Percentiles rank a stretch among this genome's conserved stretches.
Conservation (phyloP, 2,329 filamentous ascomycete species). For the Aspergillus sp. region DNA sequence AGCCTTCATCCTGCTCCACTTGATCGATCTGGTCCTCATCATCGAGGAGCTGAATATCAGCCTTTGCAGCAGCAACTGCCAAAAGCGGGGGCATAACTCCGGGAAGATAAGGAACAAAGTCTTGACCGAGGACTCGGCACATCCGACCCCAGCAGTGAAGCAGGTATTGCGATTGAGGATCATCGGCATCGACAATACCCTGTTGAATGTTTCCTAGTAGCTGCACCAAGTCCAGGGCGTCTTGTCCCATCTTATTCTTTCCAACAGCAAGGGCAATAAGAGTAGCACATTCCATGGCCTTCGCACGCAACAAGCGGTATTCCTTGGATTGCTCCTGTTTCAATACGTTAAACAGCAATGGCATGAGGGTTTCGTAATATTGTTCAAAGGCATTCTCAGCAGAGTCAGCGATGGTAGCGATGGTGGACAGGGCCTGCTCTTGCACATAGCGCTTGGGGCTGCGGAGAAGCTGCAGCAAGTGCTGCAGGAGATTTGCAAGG, state of each 20-base stretch:
- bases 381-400: constrained; percentile 92
- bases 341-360: constrained; percentile 84
- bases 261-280: constrained; percentile 91
- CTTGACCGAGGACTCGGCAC: constrained; percentile 87
- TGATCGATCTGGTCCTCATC: constrained; percentile 92
- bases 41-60: constrained; percentile 93
- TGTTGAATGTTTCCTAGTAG: constrained; percentile 84
- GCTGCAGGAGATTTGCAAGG: constrained; percentile 79
- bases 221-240: constrained; percentile 84
- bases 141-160: constrained; percentile 99
- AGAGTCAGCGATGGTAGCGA: constrained; percentile 97
- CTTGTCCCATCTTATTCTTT: constrained; percentile 83
- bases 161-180: constrained; percentile 93
- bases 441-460: constrained; percentile 95
- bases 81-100: constrained; percentile 93
- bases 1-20: constrained; percentile 91
- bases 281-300: constrained; percentile 99
- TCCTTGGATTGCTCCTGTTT: constrained; percentile 91
- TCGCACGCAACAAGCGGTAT: constrained; percentile 83
- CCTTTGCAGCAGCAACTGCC: constrained; percentile 88
- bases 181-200: constrained; percentile 83
- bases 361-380: constrained; percentile 97
- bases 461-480: constrained; percentile 82
- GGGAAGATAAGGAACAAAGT: constrained; percentile 89
- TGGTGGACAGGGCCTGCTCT: constrained; percentile 95